These are phyloP conservation scores for Pseudoscleropodium purum DNA, from an alignment of 225 moss, liverwort and hornwort species.

Conservation along the genomic window DNA sequence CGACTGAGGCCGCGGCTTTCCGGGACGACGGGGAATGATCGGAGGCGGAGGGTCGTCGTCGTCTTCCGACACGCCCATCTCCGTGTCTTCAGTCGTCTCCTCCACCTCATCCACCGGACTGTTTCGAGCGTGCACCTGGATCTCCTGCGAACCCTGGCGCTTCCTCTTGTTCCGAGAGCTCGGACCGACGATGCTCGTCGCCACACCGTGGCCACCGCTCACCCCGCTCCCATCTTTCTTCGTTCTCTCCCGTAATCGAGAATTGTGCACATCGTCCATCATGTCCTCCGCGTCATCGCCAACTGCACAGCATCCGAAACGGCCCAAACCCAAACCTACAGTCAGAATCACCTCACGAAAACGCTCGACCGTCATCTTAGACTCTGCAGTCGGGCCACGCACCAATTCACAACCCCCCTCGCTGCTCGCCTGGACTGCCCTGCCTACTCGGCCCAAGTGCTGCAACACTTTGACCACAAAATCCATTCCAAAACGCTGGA, in stretches of 20 bases:
- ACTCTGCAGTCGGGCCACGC: neutral
- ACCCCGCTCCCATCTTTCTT: conserved; percentile 55
- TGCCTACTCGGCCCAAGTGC: neutral
- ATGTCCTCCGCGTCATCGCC: conserved; percentile 84
- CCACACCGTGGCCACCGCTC: conserved; percentile 20
- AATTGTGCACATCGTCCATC: conserved; percentile 76
- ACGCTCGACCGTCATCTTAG: neutral
- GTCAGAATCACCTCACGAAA: neutral
- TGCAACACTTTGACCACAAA: neutral
- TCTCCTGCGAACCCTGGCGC: conserved; percentile 74
- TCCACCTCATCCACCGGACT: conserved; percentile 68
- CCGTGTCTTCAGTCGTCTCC: conserved; percentile 81
- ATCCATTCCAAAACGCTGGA: neutral
- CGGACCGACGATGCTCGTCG: conserved; percentile 35
- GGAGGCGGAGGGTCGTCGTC: conserved; percentile 90
- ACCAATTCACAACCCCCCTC: neutral
- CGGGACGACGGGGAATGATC: conserved; percentile 62
- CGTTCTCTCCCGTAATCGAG: conserved; percentile 68
- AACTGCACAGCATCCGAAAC: conserved; percentile 29
- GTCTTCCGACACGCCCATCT: conserved; percentile 77
- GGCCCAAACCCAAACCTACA: neutral
- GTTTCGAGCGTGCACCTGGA: conserved; percentile 51
- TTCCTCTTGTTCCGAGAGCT: conserved; percentile 74
- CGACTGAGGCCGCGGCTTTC: conserved; percentile 57
- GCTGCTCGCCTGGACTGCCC: neutral